Evolutionary conservation across 805 yeast species (phyloP), one percentile per base, ranked within the genome.

Genomic region (Ogataea henricii): DNA sequence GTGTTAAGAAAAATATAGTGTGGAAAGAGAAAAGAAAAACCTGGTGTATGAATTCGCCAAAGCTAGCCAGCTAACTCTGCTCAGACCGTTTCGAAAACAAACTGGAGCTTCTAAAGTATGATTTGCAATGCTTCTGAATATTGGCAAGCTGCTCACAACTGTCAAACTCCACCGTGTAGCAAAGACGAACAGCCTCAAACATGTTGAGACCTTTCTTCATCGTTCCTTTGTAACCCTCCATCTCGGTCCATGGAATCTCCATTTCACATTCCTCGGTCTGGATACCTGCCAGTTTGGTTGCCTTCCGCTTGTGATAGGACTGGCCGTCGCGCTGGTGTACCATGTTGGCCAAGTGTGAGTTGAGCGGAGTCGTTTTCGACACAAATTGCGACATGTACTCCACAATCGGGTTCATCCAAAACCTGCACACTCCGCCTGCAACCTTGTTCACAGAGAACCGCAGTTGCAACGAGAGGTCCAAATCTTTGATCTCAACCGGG

Each of bases 221-320:
- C 1, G 82, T 74, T 1, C 94, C 95, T 53, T 76, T 74, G 48
- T 73, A 73, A 0, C 96, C 95, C 64, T 87, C 95, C 55, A 85
- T 68, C 0, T 78, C 74, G 2, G 70, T 69, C 83, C 84, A 81
- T 33, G 59, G 53, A 4, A 52, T 23, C 25, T 35, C 46, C 2
- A 47, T 12, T 16, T 25, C 36, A 41, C 45, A 49, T 3, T 13
- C 13, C 10, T 40, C 46, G 17, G 25, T 13, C 27, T 40, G 47
- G 3, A 23, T 22, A 4, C 21, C 41, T 14, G 32, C 41, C 25
- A 34, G 27, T 12, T 36, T 40, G 17, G 30, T 26, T 2, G 42
- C 36, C 30, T 25, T 43, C 7, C 47, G 39, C 16, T 40, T 36
- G 35, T 38, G 41, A 30, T 46, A 43, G 14, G 26, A 40, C 20